Base-by-base conservation (phyloP, 805 yeast species). In the Saturnispora besseyi region DNA sequence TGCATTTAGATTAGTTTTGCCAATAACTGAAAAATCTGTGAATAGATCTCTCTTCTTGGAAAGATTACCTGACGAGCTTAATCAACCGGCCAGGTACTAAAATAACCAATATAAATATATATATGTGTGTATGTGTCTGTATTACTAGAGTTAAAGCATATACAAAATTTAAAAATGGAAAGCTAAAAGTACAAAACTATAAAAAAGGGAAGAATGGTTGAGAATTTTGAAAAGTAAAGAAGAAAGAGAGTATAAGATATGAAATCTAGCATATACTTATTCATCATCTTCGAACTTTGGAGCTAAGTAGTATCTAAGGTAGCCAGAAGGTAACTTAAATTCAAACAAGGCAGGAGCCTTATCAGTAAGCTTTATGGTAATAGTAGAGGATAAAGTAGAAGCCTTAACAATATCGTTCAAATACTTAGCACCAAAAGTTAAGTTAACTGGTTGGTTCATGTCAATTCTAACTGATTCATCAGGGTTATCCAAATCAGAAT, bases 221-320 rank as follows among this genome's bases (percentile, higher is more conserved):
- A 18, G 21, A 18, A 22, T 11, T 18, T 36, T 36, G 24, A 15
- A 36, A 36, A n/a, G 40, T 36, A 22, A 18, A 36, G 13, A 36
- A 36, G 13, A 22, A 15, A 34, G 41, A 18, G 12, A 38, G 18
- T 24, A 9, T 32, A 26, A 26, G 29, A 26, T 26, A 26, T 26
- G 29, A 26, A 8, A 26, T 26, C 29, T 26, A 26, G 29, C 29
- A 26, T 26, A 26, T 26, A 46, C 30, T 63, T 71, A 79, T 57
- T 86, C 93, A 56, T 87, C 96, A 56, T 90, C 98, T 57, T 86
- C 96, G 66, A 93, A 88, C 77, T 93, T 91, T 53, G 99, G 99
- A 59, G 99, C 99, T 67, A 93, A 78, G 78, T 87, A 93, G 79
- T 86, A 93, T 67, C 96, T 84, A 67, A 93, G 75, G 70, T 87